A percentile compares a stretch with the other conserved stretches of the same genome.
Evolutionary conservation across 176 grass and related monocot species (phyloP).

Genomic region (Paspalum vaginatum): DNA sequence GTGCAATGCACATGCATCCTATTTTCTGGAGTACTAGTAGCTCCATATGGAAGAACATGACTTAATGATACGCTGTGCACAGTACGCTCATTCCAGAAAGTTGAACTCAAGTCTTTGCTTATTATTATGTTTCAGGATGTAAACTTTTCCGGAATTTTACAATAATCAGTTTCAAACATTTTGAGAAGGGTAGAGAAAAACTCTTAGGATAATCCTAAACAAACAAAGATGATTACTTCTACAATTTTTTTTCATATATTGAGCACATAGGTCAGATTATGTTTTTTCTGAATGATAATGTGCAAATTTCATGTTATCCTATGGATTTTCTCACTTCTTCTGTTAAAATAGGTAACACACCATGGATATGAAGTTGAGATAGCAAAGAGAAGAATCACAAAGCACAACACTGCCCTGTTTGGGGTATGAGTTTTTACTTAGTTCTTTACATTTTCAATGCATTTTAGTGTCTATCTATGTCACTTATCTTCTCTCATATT

Average conservation of each 20-base stretch:
- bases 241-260: background rate
- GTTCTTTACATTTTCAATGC: background rate
- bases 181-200: conserved; percentile 73
- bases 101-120: conserved; percentile 34
- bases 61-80: background rate
- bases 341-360: conserved; percentile 61
- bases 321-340: conserved; percentile 33
- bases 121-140: conserved; percentile 63
- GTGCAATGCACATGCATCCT: background rate
- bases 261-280: conserved; percentile 13
- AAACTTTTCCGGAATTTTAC: conserved; percentile 69
- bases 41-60: conserved; percentile 63
- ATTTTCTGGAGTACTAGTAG: background rate
- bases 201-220: conserved; percentile 64
- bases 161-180: conserved; percentile 70
- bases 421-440: conserved; percentile 52
- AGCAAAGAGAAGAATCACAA: conserved; percentile 80
- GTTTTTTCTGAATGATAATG: conserved; percentile 21
- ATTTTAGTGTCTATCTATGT: conserved; percentile 30
- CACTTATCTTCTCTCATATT: conserved; percentile 35
- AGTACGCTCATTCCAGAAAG: conserved; percentile 16
- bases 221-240: conserved; percentile 63
- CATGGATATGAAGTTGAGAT: conserved; percentile 95
- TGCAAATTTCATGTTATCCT: conserved; percentile 24
- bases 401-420: conserved; percentile 92